Evolutionary conservation across 108 stramenopile species (phyloP), one percentile per base, ranked within the genome.

Genomic region (Seminavis robusta): DNA sequence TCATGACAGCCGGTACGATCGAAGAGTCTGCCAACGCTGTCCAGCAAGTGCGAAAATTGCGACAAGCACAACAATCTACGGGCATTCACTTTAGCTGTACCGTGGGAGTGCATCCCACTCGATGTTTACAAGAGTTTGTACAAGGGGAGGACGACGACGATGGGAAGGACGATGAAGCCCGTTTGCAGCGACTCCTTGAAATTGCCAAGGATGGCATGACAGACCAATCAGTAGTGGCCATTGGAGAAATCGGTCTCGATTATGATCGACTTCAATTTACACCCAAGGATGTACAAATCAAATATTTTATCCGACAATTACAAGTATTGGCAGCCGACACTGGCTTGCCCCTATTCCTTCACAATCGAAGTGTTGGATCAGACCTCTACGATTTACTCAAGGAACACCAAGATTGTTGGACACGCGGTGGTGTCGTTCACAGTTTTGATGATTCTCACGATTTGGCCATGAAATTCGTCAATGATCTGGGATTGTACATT

Each of bases 161-260:
- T n/a, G 67, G 37, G 21, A 40, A 45, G 0, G 65, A 67, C 11
- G 63, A 58, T 24, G 44, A 71, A 11, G n/a, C n/a, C n/a, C n/a
- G n/a, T n/a, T 66, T 86, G 24, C 38, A 73, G 38, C 59, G 75
- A 46, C 47, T 92, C 28, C 39, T 48, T n/a, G 51, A 73, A 2
- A 37, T 92, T 6, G 69, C 74, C 34, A 39, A 67, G 24, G 63
- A 68, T 25, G 86, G 84, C 17, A 69, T 74, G 38, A 16, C 47
- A 21, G 67, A 71, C 3, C 71, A 74, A 26, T 74, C 56, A 39
- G 83, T 97, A n/a, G 88, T 84, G 32, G 98, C 98, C 23, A 56
- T 97, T 20, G 98, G 98, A 9, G 98, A 98, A 69, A 88, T 80
- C 44, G 98, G 98, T 13, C 56, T 98, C 42, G 98, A 98, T 71